These are phyloP conservation scores for Ceraceosorus guamensis DNA, from an alignment of 1,284 basidiomycete species.

Conservation along the genomic window DNA sequence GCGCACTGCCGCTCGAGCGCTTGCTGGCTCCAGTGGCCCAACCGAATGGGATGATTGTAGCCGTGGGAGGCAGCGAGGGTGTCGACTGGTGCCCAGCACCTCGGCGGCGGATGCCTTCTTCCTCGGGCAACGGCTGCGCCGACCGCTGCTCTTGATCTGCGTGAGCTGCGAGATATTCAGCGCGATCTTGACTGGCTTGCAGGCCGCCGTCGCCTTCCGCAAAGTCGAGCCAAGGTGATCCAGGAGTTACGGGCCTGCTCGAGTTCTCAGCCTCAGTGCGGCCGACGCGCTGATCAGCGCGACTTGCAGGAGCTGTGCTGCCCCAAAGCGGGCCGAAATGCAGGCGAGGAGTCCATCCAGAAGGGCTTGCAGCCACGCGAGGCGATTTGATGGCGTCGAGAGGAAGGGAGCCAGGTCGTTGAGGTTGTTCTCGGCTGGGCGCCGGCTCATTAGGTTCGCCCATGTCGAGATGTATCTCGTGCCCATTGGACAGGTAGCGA, in stretches of 20 bases:
- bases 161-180: not conserved
- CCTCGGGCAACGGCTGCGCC: no score
- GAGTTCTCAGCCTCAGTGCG: constrained; percentile 11
- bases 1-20: not conserved
- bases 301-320: constrained; percentile 7
- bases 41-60: constrained; percentile 5
- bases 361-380: constrained; percentile 20
- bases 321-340: constrained; percentile 9
- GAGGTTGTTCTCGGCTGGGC: not conserved
- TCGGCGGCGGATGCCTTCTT: constrained; percentile 1
- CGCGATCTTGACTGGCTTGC: not conserved
- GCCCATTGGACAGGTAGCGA: constrained; percentile 1
- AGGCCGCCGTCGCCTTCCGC: constrained; percentile 1
- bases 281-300: not conserved
- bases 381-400: constrained; percentile 25
- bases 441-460: not conserved
- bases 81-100: not conserved
- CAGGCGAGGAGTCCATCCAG: constrained; percentile 26
- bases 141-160: not conserved
- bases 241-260: constrained; percentile 15
- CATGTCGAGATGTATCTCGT: constrained; percentile 3
- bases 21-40: constrained; percentile 5
- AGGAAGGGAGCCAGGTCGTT: not conserved
- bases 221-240: constrained; percentile 12
- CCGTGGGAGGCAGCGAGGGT: constrained; percentile 3